A percentile compares a stretch with the other conserved stretches of the same genome.
phyloP scores from a whole-genome alignment of 768 basidiomycete species.

The Xerocomus brunneocitrinus region DNA sequence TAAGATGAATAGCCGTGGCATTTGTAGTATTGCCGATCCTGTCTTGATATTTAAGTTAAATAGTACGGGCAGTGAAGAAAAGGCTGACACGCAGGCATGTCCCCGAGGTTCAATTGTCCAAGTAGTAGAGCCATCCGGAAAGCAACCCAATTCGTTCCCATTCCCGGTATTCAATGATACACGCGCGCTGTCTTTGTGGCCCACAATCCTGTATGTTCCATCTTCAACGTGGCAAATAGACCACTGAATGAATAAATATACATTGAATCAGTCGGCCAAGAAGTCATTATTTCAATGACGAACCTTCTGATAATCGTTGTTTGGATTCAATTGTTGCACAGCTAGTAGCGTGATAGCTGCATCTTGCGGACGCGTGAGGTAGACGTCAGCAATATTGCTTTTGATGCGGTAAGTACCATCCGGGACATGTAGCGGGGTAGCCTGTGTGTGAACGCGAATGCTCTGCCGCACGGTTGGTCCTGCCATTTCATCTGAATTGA shows the following conservation, averaged over 20 bases:
- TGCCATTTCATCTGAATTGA: not conserved
- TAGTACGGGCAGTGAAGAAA: no score
- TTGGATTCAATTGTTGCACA: not conserved
- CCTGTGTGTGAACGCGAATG: not conserved
- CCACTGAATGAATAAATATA: not conserved
- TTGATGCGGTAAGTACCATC: conserved; percentile 1
- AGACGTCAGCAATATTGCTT: not conserved
- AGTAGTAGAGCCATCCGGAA: not conserved
- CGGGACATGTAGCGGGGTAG: not conserved
- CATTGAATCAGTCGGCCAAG: no score
- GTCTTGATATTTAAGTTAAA: not conserved
- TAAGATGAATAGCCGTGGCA: conserved; percentile 5
- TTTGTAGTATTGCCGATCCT: conserved; percentile 6
- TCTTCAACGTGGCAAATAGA: not conserved
- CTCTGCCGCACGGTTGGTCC: not conserved
- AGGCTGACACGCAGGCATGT: not conserved
- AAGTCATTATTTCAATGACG: no score
- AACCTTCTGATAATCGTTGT: not conserved
- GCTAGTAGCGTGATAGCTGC: not conserved
- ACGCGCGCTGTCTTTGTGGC: not conserved
- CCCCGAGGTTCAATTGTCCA: conserved; percentile 1
- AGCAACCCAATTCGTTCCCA: not conserved
- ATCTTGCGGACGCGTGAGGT: not conserved
- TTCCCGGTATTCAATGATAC: not conserved
- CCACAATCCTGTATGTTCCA: not conserved